Evolutionary conservation across 805 yeast genomes (phyloP), one percentile per base, ranked within the genome.

Genomic region (Barnettozyma salicaria): DNA sequence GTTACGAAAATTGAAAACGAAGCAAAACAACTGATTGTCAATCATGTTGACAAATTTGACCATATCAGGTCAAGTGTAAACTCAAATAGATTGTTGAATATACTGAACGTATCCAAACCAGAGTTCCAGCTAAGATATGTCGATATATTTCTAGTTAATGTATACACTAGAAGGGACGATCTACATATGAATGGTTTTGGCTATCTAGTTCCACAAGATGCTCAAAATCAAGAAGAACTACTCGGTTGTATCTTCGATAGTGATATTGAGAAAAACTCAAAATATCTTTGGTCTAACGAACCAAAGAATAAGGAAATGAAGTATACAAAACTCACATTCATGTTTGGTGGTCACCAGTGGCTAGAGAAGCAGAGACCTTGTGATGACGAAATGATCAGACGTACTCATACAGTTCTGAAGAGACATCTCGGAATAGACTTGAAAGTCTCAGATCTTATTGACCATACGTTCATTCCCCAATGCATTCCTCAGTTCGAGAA

Each of bases 181-280:
- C 64, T 75, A n/a, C 50, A 59, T 4, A 56, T 62, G 22, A 67
- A 71, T 40, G 95, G 97, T 26, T 90, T 90, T 67, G 98, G 98
- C 2, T 86, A 82, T 49, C 68, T 90, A 32, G 82, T 89, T 8
- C 98, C 98, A 7, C 49, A 56, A 37, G 48, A 60, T 4, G 52
- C 56, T 28, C 33, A 47, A 6, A 78, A 79, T 45, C 66, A 70
- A 4, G 77, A 76, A 32, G 65, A 72, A 14, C 60, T 88, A 12
- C 64, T 90, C 21, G 98, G 98, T 3, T 86, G 87, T 6, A 87
- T 92, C 14, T 90, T 81, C 60, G 97, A 90, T 58, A 85, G 96
- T 2, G 87, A 86, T 37, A 74, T 86, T 17, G 92, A 84, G 51
- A 70, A 73, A 46, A 72, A 76, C 34, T 60, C 73, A 27, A 48